Conservation (phyloP, 352 stramenopile genomes). For the Hyaloperonospora brassicae region DNA sequence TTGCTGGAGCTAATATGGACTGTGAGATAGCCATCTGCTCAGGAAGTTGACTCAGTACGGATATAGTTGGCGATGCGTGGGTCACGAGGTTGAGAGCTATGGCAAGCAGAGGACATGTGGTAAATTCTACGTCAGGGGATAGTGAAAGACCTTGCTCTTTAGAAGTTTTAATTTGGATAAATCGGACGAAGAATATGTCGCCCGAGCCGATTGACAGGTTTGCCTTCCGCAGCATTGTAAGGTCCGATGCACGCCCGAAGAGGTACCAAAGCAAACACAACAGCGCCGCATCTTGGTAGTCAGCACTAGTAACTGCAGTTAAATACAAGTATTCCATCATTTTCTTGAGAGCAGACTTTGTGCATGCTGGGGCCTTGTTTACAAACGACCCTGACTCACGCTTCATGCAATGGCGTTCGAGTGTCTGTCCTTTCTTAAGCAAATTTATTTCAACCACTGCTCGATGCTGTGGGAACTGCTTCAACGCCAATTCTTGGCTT, state of each 20-base stretch:
- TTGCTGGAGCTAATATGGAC: not conserved
- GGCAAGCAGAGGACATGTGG: constrained; percentile 6
- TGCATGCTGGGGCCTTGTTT: no score
- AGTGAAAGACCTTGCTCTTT: not conserved
- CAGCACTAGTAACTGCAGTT: not conserved
- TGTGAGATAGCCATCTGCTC: not conserved
- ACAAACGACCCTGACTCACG: no score
- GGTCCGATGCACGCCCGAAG: not conserved
- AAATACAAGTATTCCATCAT: constrained; percentile 2
- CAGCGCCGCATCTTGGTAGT: constrained; percentile 2
- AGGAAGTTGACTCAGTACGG: constrained; percentile 16
- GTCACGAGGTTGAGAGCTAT: constrained; percentile 43
- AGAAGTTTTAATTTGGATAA: constrained; percentile 1
- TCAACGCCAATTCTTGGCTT: constrained; percentile 19
- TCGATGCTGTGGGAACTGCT: constrained; percentile 5
- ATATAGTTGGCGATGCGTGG: not conserved
- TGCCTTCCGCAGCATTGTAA: not conserved
- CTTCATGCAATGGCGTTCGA: no score
- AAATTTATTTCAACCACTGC: no score
- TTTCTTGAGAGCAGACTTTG: no score
- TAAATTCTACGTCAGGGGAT: not conserved
- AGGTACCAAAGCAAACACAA: not conserved
- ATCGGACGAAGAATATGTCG: not conserved
- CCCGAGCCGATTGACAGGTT: not conserved
- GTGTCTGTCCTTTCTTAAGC: no score